Percentiles rank a stretch among this genome's conserved stretches.
Evolutionary conservation across 306 rosid genomes (phyloP).

Genomic region (Rosa lucieae): DNA sequence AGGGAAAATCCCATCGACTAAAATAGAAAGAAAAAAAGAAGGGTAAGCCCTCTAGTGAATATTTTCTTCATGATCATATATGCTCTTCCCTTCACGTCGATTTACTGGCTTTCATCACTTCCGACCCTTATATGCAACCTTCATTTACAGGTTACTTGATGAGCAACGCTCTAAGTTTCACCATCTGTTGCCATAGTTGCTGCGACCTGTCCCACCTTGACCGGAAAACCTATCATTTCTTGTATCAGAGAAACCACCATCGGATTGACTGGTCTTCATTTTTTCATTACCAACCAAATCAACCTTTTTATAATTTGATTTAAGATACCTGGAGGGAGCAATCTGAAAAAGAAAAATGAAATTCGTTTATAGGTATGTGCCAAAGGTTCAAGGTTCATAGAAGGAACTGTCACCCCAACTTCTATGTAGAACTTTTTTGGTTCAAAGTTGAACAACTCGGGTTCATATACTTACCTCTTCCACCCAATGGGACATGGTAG

Average conservation of each 20-base stretch:
- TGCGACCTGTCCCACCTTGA: neutral
- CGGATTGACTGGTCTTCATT: conserved; percentile 65
- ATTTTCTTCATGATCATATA: neutral
- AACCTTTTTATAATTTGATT: conserved; percentile 58
- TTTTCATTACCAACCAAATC: conserved; percentile 87
- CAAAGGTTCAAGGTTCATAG: neutral
- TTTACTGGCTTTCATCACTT: neutral
- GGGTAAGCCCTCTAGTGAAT: neutral
- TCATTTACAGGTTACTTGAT: neutral
- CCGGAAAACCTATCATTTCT: neutral
- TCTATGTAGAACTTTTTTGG: neutral
- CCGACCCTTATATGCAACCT: neutral
- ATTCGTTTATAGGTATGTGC: neutral
- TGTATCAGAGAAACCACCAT: neutral
- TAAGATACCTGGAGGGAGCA: conserved; percentile 59
- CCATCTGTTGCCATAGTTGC: neutral
- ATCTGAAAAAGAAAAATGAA: conserved; percentile 44
- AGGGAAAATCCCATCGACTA: neutral
- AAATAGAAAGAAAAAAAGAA: no score
- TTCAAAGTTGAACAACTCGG: neutral
- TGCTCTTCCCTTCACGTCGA: neutral
- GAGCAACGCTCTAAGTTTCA: neutral
- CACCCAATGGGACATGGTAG: conserved; percentile 78
- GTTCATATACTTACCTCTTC: conserved; percentile 44
- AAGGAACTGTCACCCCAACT: neutral